phyloP scores from a whole-genome alignment of 192 early-diverging fungal species.

The Rhizophagus clarus region DNA sequence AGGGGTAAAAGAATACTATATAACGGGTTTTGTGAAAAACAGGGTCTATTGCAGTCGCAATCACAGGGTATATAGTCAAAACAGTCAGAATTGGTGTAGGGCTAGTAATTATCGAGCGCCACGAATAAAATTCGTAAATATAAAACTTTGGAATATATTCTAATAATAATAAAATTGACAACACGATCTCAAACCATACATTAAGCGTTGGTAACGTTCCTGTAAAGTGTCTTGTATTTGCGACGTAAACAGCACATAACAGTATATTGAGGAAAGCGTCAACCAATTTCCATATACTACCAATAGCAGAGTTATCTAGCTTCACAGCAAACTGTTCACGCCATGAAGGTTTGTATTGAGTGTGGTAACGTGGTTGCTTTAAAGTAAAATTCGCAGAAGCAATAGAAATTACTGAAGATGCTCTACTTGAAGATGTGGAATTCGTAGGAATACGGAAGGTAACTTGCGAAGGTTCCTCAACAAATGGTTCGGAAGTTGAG shows the following conservation, averaged over 20 bases:
- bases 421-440: neutral
- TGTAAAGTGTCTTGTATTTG: neutral
- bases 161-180: conserved; percentile 16
- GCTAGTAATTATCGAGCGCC: conserved; percentile 21
- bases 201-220: neutral
- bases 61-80: conserved; percentile 11
- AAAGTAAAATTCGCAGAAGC: conserved; percentile 25
- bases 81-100: conserved; percentile 20
- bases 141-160: conserved; percentile 34
- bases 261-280: conserved; percentile 30
- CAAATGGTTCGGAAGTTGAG: neutral
- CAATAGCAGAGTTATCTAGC: conserved; percentile 24
- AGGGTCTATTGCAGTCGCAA: neutral
- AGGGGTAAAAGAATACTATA: conserved; percentile 32
- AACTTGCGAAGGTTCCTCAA: neutral
- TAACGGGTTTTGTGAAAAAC: conserved; percentile 17
- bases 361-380: conserved; percentile 30
- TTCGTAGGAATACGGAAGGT: conserved; percentile 4
- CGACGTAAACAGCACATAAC: conserved; percentile 15
- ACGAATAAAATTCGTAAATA: conserved; percentile 26
- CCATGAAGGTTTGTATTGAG: conserved; percentile 16
- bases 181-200: conserved; percentile 10
- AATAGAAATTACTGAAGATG: conserved; percentile 15
- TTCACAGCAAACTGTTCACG: conserved; percentile 30
- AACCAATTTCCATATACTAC: conserved; percentile 32